Conservation (phyloP, 2,329 filamentous ascomycete species). For the Xylaria sp. region DNA sequence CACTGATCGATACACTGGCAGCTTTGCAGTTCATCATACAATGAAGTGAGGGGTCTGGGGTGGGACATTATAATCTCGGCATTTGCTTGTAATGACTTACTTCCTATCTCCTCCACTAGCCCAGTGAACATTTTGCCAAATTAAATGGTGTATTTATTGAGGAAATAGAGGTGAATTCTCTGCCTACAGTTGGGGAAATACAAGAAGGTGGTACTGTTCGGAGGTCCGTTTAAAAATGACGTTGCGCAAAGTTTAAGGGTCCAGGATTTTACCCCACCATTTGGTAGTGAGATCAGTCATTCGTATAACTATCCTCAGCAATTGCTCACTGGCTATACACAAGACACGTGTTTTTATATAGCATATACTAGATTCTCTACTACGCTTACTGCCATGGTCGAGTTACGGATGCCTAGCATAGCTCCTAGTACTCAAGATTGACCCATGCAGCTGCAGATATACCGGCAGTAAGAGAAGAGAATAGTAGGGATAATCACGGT, state of each 20-base stretch:
- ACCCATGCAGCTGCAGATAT: not conserved
- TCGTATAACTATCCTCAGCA: not conserved
- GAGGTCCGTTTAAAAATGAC: slow-evolving; percentile 22
- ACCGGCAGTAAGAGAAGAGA: not conserved
- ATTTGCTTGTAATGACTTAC: slow-evolving; percentile 62
- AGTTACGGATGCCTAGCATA: not conserved
- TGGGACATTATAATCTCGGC: slow-evolving; percentile 1
- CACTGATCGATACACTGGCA: slow-evolving; percentile 27
- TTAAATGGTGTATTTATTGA: not conserved
- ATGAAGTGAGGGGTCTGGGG: slow-evolving; percentile 18
- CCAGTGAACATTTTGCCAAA: slow-evolving; percentile 84
- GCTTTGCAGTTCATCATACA: not conserved
- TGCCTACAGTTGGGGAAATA: slow-evolving; percentile 4
- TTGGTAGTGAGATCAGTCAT: slow-evolving; percentile 4
- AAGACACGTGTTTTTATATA: not conserved
- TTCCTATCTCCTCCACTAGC: slow-evolving; percentile 91
- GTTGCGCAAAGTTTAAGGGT: slow-evolving; percentile 23
- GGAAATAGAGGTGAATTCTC: not conserved
- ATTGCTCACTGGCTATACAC: not conserved
- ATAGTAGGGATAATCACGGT: not conserved
- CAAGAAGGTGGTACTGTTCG: slow-evolving; percentile 6
- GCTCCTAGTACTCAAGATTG: not conserved
- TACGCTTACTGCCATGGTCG: not conserved
- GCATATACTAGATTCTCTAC: not conserved
- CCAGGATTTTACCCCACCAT: slow-evolving; percentile 28